Evolutionary conservation across 768 basidiomycete species (phyloP).

Genomic region (Podaxis carcinomalis): DNA sequence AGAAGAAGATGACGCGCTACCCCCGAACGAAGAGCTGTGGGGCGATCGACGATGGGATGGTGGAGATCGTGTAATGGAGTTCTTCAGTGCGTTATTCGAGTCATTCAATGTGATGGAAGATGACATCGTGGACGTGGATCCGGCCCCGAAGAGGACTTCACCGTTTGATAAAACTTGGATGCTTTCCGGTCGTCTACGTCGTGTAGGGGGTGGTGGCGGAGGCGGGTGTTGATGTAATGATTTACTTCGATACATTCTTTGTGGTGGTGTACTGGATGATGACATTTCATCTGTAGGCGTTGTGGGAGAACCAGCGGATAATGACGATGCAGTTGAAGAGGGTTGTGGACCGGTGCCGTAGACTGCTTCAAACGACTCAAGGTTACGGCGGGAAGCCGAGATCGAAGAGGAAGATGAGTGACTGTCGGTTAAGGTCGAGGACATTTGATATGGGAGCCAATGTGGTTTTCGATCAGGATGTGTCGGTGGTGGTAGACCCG

Average conservation of each 20-base stretch:
- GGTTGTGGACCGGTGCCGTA: slow-evolving; percentile 9
- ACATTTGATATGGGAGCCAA: slow-evolving; percentile 5
- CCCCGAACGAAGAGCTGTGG: slow-evolving; percentile 19
- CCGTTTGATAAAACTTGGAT: slow-evolving; percentile 40
- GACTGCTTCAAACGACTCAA: slow-evolving; percentile 20
- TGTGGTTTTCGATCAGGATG: slow-evolving; percentile 50
- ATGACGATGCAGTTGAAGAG: slow-evolving; percentile 2
- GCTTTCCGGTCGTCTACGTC: slow-evolving; percentile 60
- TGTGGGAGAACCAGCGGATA: slow-evolving; percentile 13
- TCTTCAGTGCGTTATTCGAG: background rate
- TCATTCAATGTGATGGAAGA: background rate
- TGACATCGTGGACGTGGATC: background rate
- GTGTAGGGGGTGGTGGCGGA: slow-evolving; percentile 34
- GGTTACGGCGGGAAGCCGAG: slow-evolving; percentile 5
- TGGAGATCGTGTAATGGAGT: background rate
- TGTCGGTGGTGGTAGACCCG: slow-evolving; percentile 33
- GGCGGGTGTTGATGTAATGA: slow-evolving; percentile 36
- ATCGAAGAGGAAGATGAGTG: background rate
- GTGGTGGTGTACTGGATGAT: slow-evolving; percentile 22
- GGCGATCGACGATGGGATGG: slow-evolving; percentile 14
- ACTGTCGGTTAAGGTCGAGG: background rate
- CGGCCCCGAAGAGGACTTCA: slow-evolving; percentile 10
- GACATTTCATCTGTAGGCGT: slow-evolving; percentile 4
- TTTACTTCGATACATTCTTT: slow-evolving; percentile 47
- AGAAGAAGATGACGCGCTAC: background rate